Base-by-base conservation (phyloP, 768 basidiomycete genomes). In the Chalciporus chontae region DNA sequence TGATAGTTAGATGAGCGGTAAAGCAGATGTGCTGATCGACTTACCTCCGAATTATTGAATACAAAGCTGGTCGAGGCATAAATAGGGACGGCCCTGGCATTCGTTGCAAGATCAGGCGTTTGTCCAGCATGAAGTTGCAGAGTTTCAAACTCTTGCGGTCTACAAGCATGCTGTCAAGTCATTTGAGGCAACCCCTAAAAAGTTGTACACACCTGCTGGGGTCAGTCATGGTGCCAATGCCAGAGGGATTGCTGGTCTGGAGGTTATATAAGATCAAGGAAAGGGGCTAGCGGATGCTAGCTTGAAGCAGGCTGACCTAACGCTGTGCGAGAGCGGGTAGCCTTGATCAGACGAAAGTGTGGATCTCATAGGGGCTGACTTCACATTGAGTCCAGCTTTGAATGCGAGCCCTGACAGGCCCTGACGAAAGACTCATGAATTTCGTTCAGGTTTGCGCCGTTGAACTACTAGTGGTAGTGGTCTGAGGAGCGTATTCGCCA, bases 71-170 rank as follows among this genome's bases (percentile, higher is more conserved):
- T 84, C 13, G 83, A 71, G 0, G 85, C 80, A 51, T 89, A 90
- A 60, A 92, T 89, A 0, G 90, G 90, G 0, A 81, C 79, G 3
- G 88, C 90, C 3, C 88, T 78, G 4, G 90, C 84, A 49, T 85
- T 82, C 0, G 84, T 87, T 1, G 81, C 62, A 0, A 78, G 65
- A 66, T 87, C 86, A 10, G 78, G 76, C 13, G 8, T 18, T 53
- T 88, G 84, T 1, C 89, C 89, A 15, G 81, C 89, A 62, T 92
- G 89, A 5, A 90, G 73, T 65, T 89, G 87, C 41, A 90, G 72
- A 1, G 87, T 90, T 59, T 90, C 87, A 58, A 90, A 89, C 60
- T 87, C 84, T 4, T 21, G 21, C 4, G 40, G 36, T 27, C 18
- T 53, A n/a, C 23, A 19, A 8, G 4, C 0, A 31, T 17, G n/a